A percentile compares a stretch with the other conserved stretches of the same genome.
phyloP scores from a whole-genome alignment of 345 rosid genomes.

The Brassica napus region Da-Ae NC_063435.1:9089501-9090000 shows the following conservation, averaged over 20 bases:
- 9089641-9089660: constrained; percentile 19
- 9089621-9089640: constrained; percentile 17
- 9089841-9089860: constrained; percentile 71
- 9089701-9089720: constrained; percentile 45
- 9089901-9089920: constrained; percentile 38
- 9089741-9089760: constrained; percentile 40
- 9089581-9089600: constrained; percentile 61
- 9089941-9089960: background rate
- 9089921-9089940: background rate
- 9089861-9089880: constrained; percentile 69
- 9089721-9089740: constrained; percentile 55
- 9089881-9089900: constrained; percentile 79
- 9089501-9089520: constrained; percentile 58
- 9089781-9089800: constrained; percentile 77
- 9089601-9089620: constrained; percentile 33
- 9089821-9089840: constrained; percentile 68
- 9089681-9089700: constrained; percentile 51
- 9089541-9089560: constrained; percentile 49
- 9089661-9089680: constrained; percentile 29
- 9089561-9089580: constrained; percentile 49
- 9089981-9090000: background rate
- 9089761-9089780: constrained; percentile 48
- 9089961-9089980: constrained; percentile 13
- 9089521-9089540: constrained; percentile 50
- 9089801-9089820: constrained; percentile 51